These are phyloP conservation scores for Anacardium occidentale DNA, from an alignment of 345 rosid genomes.

Conservation along the genomic window DNA sequence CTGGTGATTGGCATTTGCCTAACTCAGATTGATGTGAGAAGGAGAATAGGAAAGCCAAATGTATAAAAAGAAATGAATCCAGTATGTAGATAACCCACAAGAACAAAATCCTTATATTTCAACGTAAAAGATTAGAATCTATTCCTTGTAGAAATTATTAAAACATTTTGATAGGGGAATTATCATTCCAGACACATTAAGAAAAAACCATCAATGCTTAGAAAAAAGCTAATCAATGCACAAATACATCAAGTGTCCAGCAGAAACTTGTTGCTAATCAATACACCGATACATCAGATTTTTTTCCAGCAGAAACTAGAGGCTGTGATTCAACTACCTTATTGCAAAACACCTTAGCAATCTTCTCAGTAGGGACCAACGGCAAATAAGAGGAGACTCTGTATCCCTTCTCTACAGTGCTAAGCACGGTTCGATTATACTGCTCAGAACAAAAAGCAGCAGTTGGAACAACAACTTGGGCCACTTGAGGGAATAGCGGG, in stretches of 20 bases:
- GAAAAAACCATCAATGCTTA: background rate
- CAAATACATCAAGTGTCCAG: background rate
- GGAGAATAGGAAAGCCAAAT: background rate
- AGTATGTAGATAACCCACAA: no score
- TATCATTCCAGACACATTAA: background rate
- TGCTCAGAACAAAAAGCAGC: constrained; percentile 77
- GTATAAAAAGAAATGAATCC: background rate
- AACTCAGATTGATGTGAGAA: no score
- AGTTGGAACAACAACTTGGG: constrained; percentile 69
- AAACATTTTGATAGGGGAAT: background rate
- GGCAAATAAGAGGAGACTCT: constrained; percentile 71
- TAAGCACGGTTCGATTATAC: constrained; percentile 70
- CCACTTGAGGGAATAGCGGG: constrained; percentile 76
- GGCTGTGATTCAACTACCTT: constrained; percentile 35
- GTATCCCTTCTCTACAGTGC: constrained; percentile 78
- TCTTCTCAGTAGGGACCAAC: constrained; percentile 78
- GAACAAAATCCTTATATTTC: background rate
- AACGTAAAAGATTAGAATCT: background rate
- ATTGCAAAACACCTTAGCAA: constrained; percentile 61
- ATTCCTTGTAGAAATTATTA: no score
- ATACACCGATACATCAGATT: background rate
- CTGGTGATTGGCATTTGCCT: no score
- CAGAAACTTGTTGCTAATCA: constrained; percentile 28
- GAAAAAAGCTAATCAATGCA: constrained; percentile 6
- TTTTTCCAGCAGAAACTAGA: constrained; percentile 26